Evolutionary conservation across 768 basidiomycete genomes (phyloP).

Genomic region (Suillus lakei): DNA sequence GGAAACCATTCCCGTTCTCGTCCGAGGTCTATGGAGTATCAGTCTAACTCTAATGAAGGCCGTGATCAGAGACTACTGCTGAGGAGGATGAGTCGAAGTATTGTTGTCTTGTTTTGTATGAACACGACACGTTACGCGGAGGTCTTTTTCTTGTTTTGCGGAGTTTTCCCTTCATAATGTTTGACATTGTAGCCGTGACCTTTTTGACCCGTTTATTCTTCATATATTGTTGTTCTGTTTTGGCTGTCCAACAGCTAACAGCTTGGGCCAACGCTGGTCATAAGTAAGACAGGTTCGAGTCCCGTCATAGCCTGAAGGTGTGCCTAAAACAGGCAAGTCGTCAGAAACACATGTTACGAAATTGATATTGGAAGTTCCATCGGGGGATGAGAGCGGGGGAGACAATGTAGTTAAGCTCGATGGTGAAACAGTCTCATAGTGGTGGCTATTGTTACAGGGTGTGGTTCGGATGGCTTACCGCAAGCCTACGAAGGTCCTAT

Average conservation of each 20-base stretch:
- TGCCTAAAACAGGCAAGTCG: neutral
- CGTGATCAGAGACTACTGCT: neutral
- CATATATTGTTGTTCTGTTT: neutral
- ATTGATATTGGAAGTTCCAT: neutral
- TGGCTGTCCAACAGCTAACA: neutral
- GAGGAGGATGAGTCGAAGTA: slow-evolving; percentile 13
- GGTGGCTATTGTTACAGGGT: neutral
- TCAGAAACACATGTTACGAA: neutral
- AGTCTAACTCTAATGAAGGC: slow-evolving; percentile 9
- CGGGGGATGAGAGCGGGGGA: neutral
- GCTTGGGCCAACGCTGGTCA: neutral
- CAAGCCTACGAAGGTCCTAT: neutral
- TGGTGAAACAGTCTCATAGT: too few species aligned
- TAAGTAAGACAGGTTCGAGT: neutral
- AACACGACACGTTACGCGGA: too few species aligned
- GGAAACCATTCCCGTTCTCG: slow-evolving; percentile 15
- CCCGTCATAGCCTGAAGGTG: neutral
- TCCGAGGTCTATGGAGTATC: neutral
- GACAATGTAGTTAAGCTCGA: too few species aligned
- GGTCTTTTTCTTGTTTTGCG: too few species aligned
- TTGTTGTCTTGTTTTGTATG: slow-evolving; percentile 3
- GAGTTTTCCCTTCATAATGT: too few species aligned
- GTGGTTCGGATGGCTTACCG: neutral
- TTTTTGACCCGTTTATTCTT: neutral
- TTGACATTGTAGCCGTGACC: too few species aligned